Conservation (phyloP, 441 rosid genomes). For the Erodium texanum region DNA sequence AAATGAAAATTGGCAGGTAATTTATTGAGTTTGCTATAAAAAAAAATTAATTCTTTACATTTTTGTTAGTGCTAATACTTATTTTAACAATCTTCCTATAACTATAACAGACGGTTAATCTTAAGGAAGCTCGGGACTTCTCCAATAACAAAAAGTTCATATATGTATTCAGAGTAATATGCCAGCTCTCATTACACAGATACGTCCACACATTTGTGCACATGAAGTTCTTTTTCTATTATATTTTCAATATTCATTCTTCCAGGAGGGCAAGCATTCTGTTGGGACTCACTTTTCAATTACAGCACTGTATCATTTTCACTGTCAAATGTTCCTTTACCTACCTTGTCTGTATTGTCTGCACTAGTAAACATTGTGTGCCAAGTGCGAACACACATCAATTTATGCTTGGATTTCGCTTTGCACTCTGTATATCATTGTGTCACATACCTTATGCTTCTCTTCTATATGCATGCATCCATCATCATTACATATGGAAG, state of each 20-base stretch:
- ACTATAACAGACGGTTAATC: constrained; percentile 67
- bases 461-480: background rate
- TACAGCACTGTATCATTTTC: background rate
- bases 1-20: constrained; percentile 95
- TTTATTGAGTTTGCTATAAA: constrained; percentile 13
- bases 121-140: constrained; percentile 94
- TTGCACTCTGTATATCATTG: background rate
- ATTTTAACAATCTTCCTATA: constrained; percentile 20
- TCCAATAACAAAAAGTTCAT: constrained; percentile 63
- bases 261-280: background rate
- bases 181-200: background rate
- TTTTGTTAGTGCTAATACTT: constrained; percentile 14
- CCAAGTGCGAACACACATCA: background rate
- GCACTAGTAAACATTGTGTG: background rate
- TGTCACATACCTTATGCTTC: background rate
- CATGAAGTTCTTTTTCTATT: background rate
- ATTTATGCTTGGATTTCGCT: background rate
- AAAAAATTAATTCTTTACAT: constrained; percentile 4
- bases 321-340: background rate
- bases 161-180: constrained; percentile 80
- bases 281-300: background rate
- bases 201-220: background rate
- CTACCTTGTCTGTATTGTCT: background rate
- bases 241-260: background rate
- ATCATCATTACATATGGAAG: background rate